Evolutionary conservation across 1,284 basidiomycete species (phyloP), one percentile per base, ranked within the genome.

Genomic region (Neolentinus lepideus): DNA sequence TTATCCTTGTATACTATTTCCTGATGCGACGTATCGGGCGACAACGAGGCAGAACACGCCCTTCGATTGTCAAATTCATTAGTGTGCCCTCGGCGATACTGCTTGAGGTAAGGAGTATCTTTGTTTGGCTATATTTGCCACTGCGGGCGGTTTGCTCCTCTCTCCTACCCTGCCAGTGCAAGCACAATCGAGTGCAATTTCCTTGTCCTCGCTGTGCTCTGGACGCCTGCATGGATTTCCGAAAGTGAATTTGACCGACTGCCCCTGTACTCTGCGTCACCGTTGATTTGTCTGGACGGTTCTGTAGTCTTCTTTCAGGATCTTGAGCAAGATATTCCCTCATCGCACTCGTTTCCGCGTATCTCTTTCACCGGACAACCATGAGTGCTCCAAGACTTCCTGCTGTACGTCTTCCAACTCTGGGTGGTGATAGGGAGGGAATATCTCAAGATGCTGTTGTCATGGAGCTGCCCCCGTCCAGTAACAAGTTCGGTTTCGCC

Each of bases 401-500:
- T 51, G 64, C 71, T 52, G 72, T 73, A 57, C 72, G 71, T 59
- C 67, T 68, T 55, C 62, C 67, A 51, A 63, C 59, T 33, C 63
- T 67, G 54, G 64, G 60, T 38, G 63, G 60, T 45, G 64, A 65
- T 54, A 67, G 67, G 53, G 68, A 71, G 52, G 53, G 47, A 27
- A 60, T 67, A 27, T 66, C 66, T 29, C 67, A 72, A 55, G 67
- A 69, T 36, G 58, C 66, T 11, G 65, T n/a, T n/a, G n/a, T 73
- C 38, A 57, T 74, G 1, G 68, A 75, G 24, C 76, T 80, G 55
- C 63, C 74, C 10, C 67, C 71, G 51, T 62, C 71, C 25, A 66
- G 71, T 33, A 76, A 63, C 69, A 80, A 78, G 66, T 81, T 80
- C 62, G 73, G 71, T 10, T 66, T 81, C 54, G 74, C 78, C 22